Base-by-base conservation (phyloP, 2,329 filamentous ascomycete species). In the Ascochyta pisi region DNA sequence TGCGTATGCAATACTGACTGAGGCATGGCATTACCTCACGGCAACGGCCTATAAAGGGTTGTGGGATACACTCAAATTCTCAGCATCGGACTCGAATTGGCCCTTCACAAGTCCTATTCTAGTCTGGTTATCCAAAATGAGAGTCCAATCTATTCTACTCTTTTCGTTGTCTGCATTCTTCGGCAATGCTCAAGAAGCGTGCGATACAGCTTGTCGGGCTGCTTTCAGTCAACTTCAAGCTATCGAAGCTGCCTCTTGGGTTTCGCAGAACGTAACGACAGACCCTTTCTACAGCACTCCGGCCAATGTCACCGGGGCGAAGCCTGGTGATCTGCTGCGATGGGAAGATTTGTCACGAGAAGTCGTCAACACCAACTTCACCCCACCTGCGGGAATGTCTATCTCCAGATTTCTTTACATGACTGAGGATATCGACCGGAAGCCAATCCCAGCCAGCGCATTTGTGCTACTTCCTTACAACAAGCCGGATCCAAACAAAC, bases 391-490 rank as follows among this genome's bases (percentile, higher is more conserved):
- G 16, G 63, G 63, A 10, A 62, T 59, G 49, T 63, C 61, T 8
- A 50, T 67, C 8, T 61, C 60, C n/a, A 51, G 63, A 13, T 62
- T 62, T 34, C 55, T 66, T 8, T 65, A 66, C 43, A 63, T 65
- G 62, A 63, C 61, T 4, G 63, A 67, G 35, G 65, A 65, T 24
- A 67, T 65, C 12, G 56, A 66, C 23, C 47, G 53, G 9, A 61
- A 62, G 24, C 58, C 63, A 22, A 66, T 63, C 15, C 65, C 63
- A 15, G 65, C 62, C 3, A 66, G 57, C 33, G 63, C 50, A 4
- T 63, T 67, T 41, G 58, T 65, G 9, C 46, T 67, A 10, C 58
- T 67, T 4, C 62, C 63, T 7, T 67, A 62, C 47, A 57, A 37
- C 34, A 64, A 51, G 23, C 51, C 50, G 13, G 44, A 59, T n/a